A percentile compares a stretch with the other conserved stretches of the same genome.
Evolutionary conservation across 345 rosid species (phyloP).

Genomic region (Lumnitzera racemosa): DNA sequence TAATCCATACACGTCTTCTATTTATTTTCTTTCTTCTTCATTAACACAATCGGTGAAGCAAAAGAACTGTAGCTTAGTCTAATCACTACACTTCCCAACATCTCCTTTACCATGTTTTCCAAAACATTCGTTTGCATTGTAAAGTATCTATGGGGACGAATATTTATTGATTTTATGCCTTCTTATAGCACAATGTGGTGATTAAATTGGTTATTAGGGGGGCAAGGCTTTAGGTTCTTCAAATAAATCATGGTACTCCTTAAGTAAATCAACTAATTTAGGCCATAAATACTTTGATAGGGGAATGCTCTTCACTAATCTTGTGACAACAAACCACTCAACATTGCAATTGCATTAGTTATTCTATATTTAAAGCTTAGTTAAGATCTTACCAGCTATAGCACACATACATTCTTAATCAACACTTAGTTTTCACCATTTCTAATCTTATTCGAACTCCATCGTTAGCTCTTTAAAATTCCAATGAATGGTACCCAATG

Average conservation of each 20-base stretch:
- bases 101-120: background rate
- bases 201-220: background rate
- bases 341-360: no score
- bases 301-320: no score
- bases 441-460: no score
- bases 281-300: no score
- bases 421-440: no score
- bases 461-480: no score
- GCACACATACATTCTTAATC: no score
- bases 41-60: background rate
- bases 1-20: conserved; percentile 1
- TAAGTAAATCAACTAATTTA: no score
- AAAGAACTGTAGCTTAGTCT: background rate
- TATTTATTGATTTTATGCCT: background rate
- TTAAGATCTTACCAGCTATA: no score
- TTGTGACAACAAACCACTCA: no score
- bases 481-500: no score
- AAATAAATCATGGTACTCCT: background rate
- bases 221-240: background rate
- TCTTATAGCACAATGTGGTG: background rate
- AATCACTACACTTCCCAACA: background rate
- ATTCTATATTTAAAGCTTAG: no score
- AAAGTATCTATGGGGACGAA: background rate
- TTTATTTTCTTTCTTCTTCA: background rate
- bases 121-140: background rate